Conservation (phyloP, 257 asterid species). For the Solanum bukasovii region DNA sequence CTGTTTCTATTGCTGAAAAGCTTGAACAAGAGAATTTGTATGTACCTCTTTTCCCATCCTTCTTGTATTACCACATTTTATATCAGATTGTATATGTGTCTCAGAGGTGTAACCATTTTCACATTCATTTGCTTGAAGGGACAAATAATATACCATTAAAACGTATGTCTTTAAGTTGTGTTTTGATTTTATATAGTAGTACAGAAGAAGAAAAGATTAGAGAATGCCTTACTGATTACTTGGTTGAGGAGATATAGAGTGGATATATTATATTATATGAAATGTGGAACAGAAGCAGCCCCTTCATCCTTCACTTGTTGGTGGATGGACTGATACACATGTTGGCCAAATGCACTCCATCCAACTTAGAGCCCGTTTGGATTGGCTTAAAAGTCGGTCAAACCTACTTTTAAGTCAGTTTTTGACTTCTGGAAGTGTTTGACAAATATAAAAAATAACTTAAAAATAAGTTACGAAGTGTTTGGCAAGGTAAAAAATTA, state of each 20-base stretch:
- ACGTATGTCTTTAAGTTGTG: background rate
- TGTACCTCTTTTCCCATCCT: slow-evolving; percentile 16
- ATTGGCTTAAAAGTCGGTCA: no score
- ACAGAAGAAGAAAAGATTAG: background rate
- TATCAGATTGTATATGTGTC: background rate
- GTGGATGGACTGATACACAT: background rate
- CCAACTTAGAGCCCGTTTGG: background rate
- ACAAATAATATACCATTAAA: background rate
- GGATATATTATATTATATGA: background rate
- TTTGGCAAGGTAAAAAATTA: no score
- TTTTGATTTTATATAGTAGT: background rate
- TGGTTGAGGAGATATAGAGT: background rate
- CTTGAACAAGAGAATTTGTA: slow-evolving; percentile 94
- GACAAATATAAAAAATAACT: no score
- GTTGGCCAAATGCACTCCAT: background rate
- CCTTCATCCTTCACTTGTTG: background rate
- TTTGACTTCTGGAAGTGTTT: no score
- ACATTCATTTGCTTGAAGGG: background rate
- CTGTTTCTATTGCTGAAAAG: slow-evolving; percentile 89
- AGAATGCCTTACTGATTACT: background rate
- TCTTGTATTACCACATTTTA: background rate
- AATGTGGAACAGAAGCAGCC: background rate
- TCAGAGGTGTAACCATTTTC: background rate
- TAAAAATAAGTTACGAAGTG: no score
- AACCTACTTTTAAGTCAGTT: no score